phyloP scores from a whole-genome alignment of 108 stramenopile genomes.

The Cyclostephanos invisitatus region DNA sequence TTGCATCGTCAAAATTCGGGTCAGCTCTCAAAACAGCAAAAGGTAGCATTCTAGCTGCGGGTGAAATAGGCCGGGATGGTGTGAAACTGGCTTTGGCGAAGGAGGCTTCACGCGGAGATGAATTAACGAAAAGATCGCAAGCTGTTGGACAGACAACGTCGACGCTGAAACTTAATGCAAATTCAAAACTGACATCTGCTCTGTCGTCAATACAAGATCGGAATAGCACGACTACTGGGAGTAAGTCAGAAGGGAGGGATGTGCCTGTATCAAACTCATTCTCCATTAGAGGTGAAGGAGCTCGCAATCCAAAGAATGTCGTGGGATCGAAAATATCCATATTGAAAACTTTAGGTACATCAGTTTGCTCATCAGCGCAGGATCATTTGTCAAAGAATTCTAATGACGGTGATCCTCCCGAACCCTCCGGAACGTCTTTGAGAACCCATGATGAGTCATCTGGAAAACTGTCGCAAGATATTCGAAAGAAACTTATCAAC shows the following conservation, averaged over 20 bases:
- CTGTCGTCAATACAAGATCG: conserved; percentile 5
- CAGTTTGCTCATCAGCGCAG: conserved; percentile 22
- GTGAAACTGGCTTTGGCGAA: conserved; percentile 24
- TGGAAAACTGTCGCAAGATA: conserved; percentile 9
- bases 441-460: not conserved
- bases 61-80: conserved; percentile 31
- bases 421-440: not conserved
- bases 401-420: not conserved
- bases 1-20: conserved; percentile 27
- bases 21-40: conserved; percentile 42
- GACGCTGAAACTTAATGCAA: conserved; percentile 13
- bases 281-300: not conserved
- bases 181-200: conserved; percentile 1
- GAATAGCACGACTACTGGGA: not conserved
- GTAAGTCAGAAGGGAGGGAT: not conserved
- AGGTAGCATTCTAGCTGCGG: conserved; percentile 30
- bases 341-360: conserved; percentile 21
- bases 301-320: conserved; percentile 2
- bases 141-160: conserved; percentile 27
- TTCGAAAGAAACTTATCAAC: conserved; percentile 21
- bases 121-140: not conserved
- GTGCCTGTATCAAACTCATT: not conserved
- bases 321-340: conserved; percentile 23
- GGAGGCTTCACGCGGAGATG: conserved; percentile 1
- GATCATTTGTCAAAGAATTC: conserved; percentile 16